Percentiles rank a stretch among this genome's conserved stretches.
phyloP scores from a whole-genome alignment of 169 alveolate genomes.

The Plasmodium chabaudi region DNA sequence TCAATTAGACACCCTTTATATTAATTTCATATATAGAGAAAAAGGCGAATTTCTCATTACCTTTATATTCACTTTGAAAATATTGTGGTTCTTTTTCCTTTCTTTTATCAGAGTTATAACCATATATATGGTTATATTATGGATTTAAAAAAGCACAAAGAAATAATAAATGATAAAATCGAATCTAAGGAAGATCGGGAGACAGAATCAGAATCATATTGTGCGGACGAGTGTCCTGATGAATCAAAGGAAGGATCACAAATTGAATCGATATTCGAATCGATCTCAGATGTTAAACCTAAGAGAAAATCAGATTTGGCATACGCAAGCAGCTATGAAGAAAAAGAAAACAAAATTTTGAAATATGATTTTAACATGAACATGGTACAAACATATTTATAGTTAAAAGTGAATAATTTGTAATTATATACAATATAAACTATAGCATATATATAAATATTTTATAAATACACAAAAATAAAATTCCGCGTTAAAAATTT shows the following conservation, averaged over 20 bases:
- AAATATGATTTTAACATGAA: conserved; percentile 21
- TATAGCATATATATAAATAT: no score
- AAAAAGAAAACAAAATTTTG: conserved; percentile 6
- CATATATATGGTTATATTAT: conserved; percentile 68
- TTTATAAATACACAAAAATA: no score
- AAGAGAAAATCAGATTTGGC: conserved; percentile 12
- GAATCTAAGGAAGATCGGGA: conserved; percentile 13
- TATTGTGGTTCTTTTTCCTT: neutral
- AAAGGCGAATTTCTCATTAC: neutral
- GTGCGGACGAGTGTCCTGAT: conserved; percentile 4
- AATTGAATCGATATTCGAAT: conserved; percentile 61
- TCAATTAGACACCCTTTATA: neutral
- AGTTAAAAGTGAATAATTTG: neutral
- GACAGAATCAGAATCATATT: neutral
- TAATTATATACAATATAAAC: no score
- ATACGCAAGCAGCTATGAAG: neutral
- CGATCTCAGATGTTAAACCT: conserved; percentile 31
- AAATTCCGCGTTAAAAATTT: neutral
- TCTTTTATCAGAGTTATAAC: conserved; percentile 50
- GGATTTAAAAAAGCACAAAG: conserved; percentile 39
- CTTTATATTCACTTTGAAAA: neutral
- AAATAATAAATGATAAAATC: conserved; percentile 2
- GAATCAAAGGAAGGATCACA: conserved; percentile 49
- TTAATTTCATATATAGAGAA: neutral
- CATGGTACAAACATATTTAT: conserved; percentile 35